These are phyloP conservation scores for Aspergillus nidulans DNA, from an alignment of 495 filamentous ascomycete genomes.

Conservation along the genomic window DNA sequence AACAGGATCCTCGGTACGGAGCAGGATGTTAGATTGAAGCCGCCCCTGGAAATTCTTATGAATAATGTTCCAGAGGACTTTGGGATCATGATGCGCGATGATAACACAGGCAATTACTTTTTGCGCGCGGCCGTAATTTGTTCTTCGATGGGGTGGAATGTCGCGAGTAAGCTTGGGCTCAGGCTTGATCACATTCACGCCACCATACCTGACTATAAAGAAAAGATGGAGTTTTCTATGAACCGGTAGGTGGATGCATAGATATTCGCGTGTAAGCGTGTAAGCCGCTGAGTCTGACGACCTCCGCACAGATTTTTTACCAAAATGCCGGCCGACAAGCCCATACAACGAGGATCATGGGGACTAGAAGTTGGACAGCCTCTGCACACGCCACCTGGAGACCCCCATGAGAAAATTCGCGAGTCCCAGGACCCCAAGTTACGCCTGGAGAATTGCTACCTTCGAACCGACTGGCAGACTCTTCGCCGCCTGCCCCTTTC, in stretches of 20 bases:
- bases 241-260: conserved; percentile 53
- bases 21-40: conserved; percentile 57
- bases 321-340: conserved; percentile 66
- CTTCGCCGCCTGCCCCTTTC: conserved; percentile 76
- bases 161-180: conserved; percentile 69
- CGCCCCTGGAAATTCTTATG: conserved; percentile 68
- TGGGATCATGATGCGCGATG: conserved; percentile 70
- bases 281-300: background rate
- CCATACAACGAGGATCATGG: conserved; percentile 89
- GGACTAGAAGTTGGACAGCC: conserved; percentile 73
- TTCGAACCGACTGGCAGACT: conserved; percentile 94
- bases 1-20: conserved; percentile 67
- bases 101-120: conserved; percentile 66
- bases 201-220: conserved; percentile 80
- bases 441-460: conserved; percentile 54
- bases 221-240: conserved; percentile 88
- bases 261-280: too few relatives aligned
- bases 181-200: conserved; percentile 70
- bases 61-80: conserved; percentile 90
- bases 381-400: conserved; percentile 73
- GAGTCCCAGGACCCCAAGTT: conserved; percentile 53
- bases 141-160: conserved; percentile 76
- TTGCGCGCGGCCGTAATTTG: conserved; percentile 78
- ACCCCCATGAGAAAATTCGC: conserved; percentile 60
- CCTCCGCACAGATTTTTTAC: conserved; percentile 61